Conservation (phyloP, 345 rosid species). For the Citrus mangshanensis region DNA sequence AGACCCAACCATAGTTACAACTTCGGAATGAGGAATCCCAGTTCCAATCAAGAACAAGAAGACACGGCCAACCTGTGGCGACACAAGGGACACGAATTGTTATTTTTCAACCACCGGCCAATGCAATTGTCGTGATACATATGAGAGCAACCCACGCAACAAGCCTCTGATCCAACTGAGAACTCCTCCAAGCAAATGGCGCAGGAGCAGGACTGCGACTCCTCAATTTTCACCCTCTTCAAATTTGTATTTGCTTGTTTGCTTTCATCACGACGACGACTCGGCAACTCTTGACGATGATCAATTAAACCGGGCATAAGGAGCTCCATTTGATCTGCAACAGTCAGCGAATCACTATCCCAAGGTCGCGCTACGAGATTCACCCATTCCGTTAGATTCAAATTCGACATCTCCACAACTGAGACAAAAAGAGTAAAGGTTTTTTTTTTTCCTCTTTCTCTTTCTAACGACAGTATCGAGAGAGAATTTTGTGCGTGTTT, state of each 20-base stretch:
- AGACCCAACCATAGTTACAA: too few species aligned
- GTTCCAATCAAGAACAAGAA: too few species aligned
- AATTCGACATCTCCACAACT: too few species aligned
- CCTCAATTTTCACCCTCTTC: neutral
- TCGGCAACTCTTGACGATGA: neutral
- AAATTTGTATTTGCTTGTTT: neutral
- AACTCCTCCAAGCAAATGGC: slow-evolving; percentile 14
- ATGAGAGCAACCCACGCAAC: neutral
- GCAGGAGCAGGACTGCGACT: neutral
- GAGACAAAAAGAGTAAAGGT: too few species aligned
- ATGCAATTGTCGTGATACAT: slow-evolving; percentile 13
- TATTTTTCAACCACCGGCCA: neutral
- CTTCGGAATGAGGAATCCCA: too few species aligned
- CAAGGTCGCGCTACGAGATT: neutral
- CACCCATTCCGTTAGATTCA: neutral
- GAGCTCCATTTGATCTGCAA: neutral
- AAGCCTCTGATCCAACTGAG: neutral
- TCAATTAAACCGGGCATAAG: neutral
- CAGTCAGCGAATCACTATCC: neutral
- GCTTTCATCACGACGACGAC: neutral
- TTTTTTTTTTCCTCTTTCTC: too few species aligned
- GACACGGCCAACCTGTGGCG: neutral
- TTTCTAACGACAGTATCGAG: too few species aligned
- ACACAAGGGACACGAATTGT: slow-evolving; percentile 3
- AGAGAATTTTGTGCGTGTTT: too few species aligned